Conservation (phyloP, 2,329 filamentous ascomycete genomes). For the Monosporascus sp. region DNA sequence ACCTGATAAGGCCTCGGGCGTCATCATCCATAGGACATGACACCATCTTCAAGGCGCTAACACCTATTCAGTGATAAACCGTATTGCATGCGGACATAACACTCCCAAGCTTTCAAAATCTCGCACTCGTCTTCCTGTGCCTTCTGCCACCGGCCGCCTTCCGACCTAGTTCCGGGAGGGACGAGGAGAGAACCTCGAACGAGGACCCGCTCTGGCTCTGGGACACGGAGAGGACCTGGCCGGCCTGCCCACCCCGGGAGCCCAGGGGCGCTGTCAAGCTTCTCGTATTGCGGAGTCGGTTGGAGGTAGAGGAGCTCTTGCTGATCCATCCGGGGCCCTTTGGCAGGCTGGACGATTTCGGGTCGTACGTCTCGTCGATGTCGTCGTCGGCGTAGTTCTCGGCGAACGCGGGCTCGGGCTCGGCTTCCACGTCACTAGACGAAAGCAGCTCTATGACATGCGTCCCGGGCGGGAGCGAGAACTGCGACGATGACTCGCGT, state of each 20-base stretch:
- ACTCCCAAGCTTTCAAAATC: slow-evolving; percentile 7
- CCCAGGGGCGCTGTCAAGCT: slow-evolving; percentile 9
- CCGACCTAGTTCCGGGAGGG: slow-evolving; percentile 1
- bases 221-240: slow-evolving; percentile 7
- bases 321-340: slow-evolving; percentile 18
- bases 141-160: slow-evolving; percentile 2
- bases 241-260: slow-evolving; percentile 3
- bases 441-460: slow-evolving; percentile 34
- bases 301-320: slow-evolving; percentile 13
- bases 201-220: slow-evolving; percentile 3
- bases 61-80: background rate
- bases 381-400: slow-evolving; percentile 35
- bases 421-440: slow-evolving; percentile 7
- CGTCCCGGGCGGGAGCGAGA: slow-evolving; percentile 29
- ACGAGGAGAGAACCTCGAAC: background rate
- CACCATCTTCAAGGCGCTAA: too few relatives aligned
- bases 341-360: slow-evolving; percentile 12
- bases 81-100: background rate
- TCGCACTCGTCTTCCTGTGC: slow-evolving; percentile 15
- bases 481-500: slow-evolving; percentile 14
- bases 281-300: slow-evolving; percentile 1
- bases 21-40: too few relatives aligned
- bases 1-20: too few relatives aligned
- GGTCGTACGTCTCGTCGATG: slow-evolving; percentile 31
- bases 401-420: slow-evolving; percentile 26